Conservation (phyloP, 2,329 filamentous ascomycete species). For the Fusarium papillatum region DNA sequence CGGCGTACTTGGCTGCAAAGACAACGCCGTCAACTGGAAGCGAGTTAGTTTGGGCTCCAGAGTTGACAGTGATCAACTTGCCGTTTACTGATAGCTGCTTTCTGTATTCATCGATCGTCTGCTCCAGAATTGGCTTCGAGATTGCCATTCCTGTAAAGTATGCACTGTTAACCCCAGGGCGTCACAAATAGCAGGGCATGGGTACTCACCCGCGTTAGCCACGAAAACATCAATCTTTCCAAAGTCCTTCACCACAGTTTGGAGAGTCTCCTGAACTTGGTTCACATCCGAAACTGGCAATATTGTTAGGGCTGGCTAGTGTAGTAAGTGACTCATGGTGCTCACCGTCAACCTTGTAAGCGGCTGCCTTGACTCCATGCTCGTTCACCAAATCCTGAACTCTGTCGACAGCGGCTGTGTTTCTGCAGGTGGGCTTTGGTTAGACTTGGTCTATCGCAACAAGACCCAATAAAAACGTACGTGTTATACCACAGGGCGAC, state of each 20-base stretch:
- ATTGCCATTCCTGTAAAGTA: conserved; percentile 28
- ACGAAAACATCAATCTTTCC: conserved; percentile 43
- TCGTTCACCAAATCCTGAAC: conserved; percentile 48
- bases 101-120: conserved; percentile 63
- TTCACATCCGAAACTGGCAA: neutral
- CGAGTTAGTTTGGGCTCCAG: neutral
- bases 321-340: neutral
- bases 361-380: conserved; percentile 48
- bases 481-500: conserved; percentile 51
- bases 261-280: neutral
- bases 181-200: neutral
- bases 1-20: conserved; percentile 58
- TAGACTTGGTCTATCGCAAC: neutral
- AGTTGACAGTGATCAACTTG: neutral
- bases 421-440: conserved; percentile 42
- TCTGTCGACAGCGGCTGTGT: conserved; percentile 50
- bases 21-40: conserved; percentile 58
- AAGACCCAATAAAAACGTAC: neutral
- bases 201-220: conserved; percentile 47
- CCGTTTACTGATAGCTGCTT: conserved; percentile 66
- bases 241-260: conserved; percentile 29
- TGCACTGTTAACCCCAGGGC: neutral
- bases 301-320: neutral
- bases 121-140: conserved; percentile 68
- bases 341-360: neutral